Conservation (phyloP, 2,329 filamentous ascomycete species). For the Xylaria sp. region DNA sequence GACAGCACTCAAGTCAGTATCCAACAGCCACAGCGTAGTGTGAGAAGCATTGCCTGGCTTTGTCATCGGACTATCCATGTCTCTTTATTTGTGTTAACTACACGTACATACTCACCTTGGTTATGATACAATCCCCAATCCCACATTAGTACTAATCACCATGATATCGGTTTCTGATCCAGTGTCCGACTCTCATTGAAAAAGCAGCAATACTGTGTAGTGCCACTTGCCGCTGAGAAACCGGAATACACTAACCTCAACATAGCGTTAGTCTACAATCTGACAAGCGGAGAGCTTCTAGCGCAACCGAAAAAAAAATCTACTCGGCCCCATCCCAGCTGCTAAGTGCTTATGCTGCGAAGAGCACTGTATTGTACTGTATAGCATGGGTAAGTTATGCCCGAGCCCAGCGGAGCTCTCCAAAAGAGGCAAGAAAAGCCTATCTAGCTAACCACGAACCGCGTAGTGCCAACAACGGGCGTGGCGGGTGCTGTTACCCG, state of each 20-base stretch:
- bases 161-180: background rate
- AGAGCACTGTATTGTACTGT: conserved; percentile 9
- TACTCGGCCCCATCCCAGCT: background rate
- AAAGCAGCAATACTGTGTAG: background rate
- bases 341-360: conserved; percentile 1
- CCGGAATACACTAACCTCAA: too few species aligned
- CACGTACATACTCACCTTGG: too few species aligned
- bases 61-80: background rate
- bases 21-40: too few species aligned
- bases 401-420: background rate
- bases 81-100: background rate
- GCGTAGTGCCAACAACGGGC: conserved; percentile 17
- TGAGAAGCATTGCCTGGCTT: background rate
- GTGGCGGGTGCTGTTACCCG: conserved; percentile 24
- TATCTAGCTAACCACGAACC: conserved; percentile 8
- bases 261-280: background rate
- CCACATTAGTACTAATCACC: too few species aligned
- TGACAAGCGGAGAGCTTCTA: conserved; percentile 8
- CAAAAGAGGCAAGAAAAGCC: conserved; percentile 6
- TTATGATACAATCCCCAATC: too few species aligned
- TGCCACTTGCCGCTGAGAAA: background rate
- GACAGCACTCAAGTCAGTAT: too few species aligned
- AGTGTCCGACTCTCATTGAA: background rate
- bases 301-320: conserved; percentile 1
- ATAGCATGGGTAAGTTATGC: background rate